Evolutionary conservation across 768 basidiomycete genomes (phyloP).

Genomic region (Leucosporidium creatinivorum): DNA sequence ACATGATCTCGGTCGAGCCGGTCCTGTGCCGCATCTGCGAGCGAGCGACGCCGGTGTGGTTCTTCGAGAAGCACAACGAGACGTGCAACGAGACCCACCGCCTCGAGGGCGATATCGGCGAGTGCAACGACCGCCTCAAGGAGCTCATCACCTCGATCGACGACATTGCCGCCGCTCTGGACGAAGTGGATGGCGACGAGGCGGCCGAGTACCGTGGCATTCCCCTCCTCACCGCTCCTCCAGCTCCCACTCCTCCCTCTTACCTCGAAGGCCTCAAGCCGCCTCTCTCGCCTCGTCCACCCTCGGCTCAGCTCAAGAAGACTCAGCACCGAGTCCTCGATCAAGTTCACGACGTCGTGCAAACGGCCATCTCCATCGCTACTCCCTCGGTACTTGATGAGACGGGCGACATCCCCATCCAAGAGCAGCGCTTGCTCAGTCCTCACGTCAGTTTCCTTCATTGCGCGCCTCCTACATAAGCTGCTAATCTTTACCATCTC

Average conservation of each 20-base stretch:
- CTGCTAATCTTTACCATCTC: background rate
- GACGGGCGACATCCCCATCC: conserved; percentile 75
- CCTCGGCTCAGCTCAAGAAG: conserved; percentile 21
- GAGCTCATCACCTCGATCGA: conserved; percentile 82
- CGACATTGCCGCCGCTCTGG: conserved; percentile 52
- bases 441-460: conserved; percentile 44
- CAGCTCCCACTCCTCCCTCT: conserved; percentile 49
- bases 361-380: conserved; percentile 69
- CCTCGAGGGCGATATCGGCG: conserved; percentile 86
- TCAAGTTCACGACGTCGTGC: conserved; percentile 77
- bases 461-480: no score
- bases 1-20: conserved; percentile 62
- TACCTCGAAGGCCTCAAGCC: conserved; percentile 9
- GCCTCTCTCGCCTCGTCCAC: conserved; percentile 6
- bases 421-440: conserved; percentile 81
- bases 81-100: conserved; percentile 94
- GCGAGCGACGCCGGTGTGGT: conserved; percentile 93
- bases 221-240: conserved; percentile 64
- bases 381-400: conserved; percentile 87
- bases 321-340: conserved; percentile 67
- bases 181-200: background rate
- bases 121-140: conserved; percentile 83
- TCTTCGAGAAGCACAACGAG: conserved; percentile 99
- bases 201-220: conserved; percentile 71
- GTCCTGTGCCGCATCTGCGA: conserved; percentile 98